These are phyloP conservation scores for Cryptosporidium tyzzeri DNA, from an alignment of 169 alveolate species.

Conservation along the genomic window DNA sequence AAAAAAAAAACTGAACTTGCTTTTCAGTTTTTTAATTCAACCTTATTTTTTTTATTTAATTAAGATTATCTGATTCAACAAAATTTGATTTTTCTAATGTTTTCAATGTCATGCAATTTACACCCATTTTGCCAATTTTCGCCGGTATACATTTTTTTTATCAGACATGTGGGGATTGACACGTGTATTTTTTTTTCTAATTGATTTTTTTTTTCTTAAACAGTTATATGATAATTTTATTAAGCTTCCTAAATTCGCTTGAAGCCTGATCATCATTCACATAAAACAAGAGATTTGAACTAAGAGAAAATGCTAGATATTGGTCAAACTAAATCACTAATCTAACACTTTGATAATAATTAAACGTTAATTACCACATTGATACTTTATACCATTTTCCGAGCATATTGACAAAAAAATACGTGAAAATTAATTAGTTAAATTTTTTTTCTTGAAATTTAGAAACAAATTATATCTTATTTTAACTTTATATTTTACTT, in stretches of 20 bases:
- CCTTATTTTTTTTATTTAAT: not conserved
- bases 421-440: not conserved
- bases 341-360: not conserved
- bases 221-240: not conserved
- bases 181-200: not conserved
- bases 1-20: not conserved
- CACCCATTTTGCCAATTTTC: not conserved
- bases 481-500: not conserved
- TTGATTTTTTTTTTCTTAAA: not conserved
- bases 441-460: no score
- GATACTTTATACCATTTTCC: not conserved
- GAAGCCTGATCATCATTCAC: not conserved
- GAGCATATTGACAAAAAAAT: not conserved
- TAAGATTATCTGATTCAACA: not conserved
- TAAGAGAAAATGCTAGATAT: not conserved
- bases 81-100: not conserved
- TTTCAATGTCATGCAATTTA: conserved; percentile 29
- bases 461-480: not conserved
- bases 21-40: not conserved
- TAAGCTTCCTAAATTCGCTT: not conserved
- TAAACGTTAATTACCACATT: not conserved
- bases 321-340: no score
- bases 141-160: conserved; percentile 8
- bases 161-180: conserved; percentile 26
- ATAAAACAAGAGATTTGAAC: not conserved